Evolutionary conservation across 1,139 yeast genomes (phyloP).

Genomic region (Geotrichum carabidarum): DNA sequence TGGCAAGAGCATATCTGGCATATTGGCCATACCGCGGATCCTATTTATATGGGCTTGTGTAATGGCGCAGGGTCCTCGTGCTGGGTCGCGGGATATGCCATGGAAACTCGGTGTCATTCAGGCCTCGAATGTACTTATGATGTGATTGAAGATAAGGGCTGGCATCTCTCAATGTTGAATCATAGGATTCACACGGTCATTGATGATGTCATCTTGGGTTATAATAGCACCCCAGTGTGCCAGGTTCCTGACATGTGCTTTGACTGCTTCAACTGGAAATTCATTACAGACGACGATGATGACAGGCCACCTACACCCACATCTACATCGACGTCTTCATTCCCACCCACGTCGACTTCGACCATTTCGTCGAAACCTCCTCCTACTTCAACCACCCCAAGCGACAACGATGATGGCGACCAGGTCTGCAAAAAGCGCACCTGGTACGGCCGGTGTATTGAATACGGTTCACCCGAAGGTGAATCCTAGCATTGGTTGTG

Average conservation of each 20-base stretch:
- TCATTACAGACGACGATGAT: constrained; percentile 44
- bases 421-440: constrained; percentile 26
- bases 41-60: constrained; percentile 94
- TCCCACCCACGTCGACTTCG: constrained; percentile 4
- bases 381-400: constrained; percentile 14
- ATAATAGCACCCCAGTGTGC: constrained; percentile 76
- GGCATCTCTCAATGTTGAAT: constrained; percentile 83
- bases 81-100: constrained; percentile 89
- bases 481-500: neutral
- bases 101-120: constrained; percentile 95
- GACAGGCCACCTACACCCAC: constrained; percentile 11
- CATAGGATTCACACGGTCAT: constrained; percentile 91
- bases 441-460: constrained; percentile 32
- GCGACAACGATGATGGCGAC: constrained; percentile 17
- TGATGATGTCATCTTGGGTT: constrained; percentile 66
- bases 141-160: constrained; percentile 81
- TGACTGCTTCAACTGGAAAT: constrained; percentile 92
- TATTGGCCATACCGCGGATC: constrained; percentile 95
- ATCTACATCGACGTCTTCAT: constrained; percentile 12
- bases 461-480: constrained; percentile 24
- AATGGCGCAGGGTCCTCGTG: constrained; percentile 91
- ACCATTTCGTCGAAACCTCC: constrained; percentile 3
- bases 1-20: constrained; percentile 87
- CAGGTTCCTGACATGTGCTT: constrained; percentile 64
- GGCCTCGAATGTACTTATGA: constrained; percentile 88